Evolutionary conservation across 2,329 filamentous ascomycete species (phyloP).

Genomic region (Cladophialophora psammophila): DNA sequence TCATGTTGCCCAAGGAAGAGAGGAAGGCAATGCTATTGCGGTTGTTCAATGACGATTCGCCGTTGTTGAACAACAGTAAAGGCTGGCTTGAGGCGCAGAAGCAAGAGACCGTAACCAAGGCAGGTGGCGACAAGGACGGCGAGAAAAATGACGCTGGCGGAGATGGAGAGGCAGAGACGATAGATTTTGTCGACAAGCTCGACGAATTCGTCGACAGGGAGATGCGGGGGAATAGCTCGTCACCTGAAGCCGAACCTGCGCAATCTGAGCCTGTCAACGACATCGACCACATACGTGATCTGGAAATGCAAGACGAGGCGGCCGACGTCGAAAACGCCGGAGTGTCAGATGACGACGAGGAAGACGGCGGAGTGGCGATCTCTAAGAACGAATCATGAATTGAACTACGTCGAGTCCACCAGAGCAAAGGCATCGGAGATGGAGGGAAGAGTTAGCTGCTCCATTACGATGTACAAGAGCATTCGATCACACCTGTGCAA

Average conservation of each 20-base stretch:
- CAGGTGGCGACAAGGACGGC: not conserved
- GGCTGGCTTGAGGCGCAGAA: constrained; percentile 21
- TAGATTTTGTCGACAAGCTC: constrained; percentile 4
- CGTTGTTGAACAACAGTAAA: constrained; percentile 71
- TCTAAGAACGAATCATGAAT: not conserved
- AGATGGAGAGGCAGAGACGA: not conserved
- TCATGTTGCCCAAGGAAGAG: constrained; percentile 99
- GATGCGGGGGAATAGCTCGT: constrained; percentile 8
- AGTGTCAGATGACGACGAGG: not conserved
- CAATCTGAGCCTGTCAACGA: not conserved
- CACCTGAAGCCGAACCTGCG: not conserved
- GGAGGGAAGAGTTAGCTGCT: too few species aligned
- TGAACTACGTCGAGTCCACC: not conserved
- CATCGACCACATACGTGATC: not conserved
- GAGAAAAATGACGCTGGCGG: not conserved
- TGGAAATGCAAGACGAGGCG: constrained; percentile 3
- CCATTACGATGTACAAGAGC: too few species aligned
- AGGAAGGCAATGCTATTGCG: constrained; percentile 88
- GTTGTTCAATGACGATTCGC: constrained; percentile 87
- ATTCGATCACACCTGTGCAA: too few species aligned
- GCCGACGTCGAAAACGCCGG: not conserved
- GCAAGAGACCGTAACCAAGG: not conserved
- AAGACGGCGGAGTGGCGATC: constrained; percentile 2
- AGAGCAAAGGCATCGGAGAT: too few species aligned
- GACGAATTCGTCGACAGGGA: constrained; percentile 4